phyloP scores from a whole-genome alignment of 1,139 yeast genomes.

The Meyerozyma sp. region DNA sequence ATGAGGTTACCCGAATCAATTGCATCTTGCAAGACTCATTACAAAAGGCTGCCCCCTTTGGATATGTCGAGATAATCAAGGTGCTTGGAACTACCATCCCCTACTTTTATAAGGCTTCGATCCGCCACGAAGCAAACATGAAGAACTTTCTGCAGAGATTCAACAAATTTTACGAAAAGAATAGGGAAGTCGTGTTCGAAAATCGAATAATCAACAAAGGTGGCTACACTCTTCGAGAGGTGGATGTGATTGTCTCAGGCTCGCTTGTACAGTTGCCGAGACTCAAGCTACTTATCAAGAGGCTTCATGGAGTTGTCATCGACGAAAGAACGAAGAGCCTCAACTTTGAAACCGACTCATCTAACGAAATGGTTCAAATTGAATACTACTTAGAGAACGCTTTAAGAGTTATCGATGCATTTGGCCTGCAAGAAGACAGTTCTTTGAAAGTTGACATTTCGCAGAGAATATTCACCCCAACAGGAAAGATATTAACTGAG shows the following conservation, averaged over 20 bases:
- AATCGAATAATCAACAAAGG: constrained; percentile 26
- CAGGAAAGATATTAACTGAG: constrained; percentile 83
- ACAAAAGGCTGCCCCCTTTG: constrained; percentile 59
- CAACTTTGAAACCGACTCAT: constrained; percentile 9
- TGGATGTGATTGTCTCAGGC: constrained; percentile 67
- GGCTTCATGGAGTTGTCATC: constrained; percentile 36
- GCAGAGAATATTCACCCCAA: constrained; percentile 78
- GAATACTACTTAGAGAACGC: constrained; percentile 49
- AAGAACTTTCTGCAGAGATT: constrained; percentile 33
- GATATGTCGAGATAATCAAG: constrained; percentile 66
- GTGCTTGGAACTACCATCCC: constrained; percentile 82
- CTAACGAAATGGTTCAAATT: constrained; percentile 13
- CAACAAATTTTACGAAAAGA: constrained; percentile 41
- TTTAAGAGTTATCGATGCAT: constrained; percentile 69
- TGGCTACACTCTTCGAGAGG: constrained; percentile 48
- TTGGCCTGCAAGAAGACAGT: constrained; percentile 49
- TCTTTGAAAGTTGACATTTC: constrained; percentile 34
- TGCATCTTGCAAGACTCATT: constrained; percentile 77
- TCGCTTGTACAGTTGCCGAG: constrained; percentile 64
- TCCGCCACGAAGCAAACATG: constrained; percentile 82
- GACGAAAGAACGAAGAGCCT: constrained; percentile 14
- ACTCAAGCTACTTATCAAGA: constrained; percentile 58
- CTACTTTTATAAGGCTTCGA: constrained; percentile 85
- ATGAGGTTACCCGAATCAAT: constrained; percentile 84
- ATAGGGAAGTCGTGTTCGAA: constrained; percentile 40